phyloP scores from a whole-genome alignment of 106 monocot species.

The Platanthera guangdongensis region DNA sequence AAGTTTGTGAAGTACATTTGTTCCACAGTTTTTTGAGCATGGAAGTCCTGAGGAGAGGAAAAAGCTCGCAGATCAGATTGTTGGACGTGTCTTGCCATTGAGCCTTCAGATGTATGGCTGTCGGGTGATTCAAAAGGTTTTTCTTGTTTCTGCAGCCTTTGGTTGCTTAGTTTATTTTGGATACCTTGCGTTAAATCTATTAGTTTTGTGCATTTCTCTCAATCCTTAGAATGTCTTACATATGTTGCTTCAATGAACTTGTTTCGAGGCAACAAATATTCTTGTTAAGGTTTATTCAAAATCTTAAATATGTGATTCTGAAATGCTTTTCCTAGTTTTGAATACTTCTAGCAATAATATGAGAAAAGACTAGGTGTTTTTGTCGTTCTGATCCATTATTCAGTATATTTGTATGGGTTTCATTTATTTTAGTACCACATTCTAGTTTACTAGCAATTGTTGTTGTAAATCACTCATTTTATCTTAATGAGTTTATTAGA shows the following conservation, averaged over 20 bases:
- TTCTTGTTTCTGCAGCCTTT: not conserved
- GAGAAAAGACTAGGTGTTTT: not conserved
- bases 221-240: not conserved
- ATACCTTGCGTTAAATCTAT: not conserved
- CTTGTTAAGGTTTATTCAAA: not conserved
- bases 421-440: not conserved
- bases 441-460: not conserved
- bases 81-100: constrained; percentile 57
- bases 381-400: not conserved
- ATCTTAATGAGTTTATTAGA: not conserved
- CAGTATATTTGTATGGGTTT: not conserved
- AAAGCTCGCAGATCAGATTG: constrained; percentile 73
- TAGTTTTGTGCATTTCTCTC: not conserved
- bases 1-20: not conserved
- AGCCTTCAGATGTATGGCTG: constrained; percentile 99
- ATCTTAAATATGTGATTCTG: not conserved
- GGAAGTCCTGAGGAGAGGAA: constrained; percentile 73
- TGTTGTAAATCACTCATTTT: not conserved
- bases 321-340: not conserved
- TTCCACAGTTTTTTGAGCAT: constrained; percentile 82
- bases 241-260: not conserved
- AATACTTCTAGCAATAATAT: not conserved
- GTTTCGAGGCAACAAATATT: not conserved
- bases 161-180: not conserved
- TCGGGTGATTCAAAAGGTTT: constrained; percentile 96